Evolutionary conservation across 768 basidiomycete genomes (phyloP).

Genomic region (Gloeopeniophorella convolvens): DNA sequence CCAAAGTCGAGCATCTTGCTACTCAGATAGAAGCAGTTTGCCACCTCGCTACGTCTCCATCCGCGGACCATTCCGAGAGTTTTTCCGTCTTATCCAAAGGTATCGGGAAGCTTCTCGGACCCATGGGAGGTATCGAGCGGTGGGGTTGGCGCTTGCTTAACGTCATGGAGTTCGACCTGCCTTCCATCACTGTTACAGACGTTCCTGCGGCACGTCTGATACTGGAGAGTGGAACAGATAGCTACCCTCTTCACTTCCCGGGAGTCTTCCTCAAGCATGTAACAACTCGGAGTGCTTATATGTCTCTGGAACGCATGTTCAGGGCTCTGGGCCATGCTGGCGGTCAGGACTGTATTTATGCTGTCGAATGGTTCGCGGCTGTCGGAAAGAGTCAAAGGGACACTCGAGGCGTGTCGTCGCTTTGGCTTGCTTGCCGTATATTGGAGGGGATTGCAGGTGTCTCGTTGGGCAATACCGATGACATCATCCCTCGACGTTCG

Average conservation of each 20-base stretch:
- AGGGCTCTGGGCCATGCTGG: conserved; percentile 61
- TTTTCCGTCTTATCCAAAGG: conserved; percentile 42
- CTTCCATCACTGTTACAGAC: conserved; percentile 40
- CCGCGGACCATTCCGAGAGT: conserved; percentile 16
- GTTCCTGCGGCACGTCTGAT: conserved; percentile 47
- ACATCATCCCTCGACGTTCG: conserved; percentile 24
- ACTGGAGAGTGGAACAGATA: conserved; percentile 44
- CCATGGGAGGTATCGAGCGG: conserved; percentile 77
- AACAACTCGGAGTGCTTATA: conserved; percentile 42
- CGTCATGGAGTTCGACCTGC: conserved; percentile 68
- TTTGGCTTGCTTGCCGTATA: conserved; percentile 79
- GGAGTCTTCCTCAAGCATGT: conserved; percentile 51
- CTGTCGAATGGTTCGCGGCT: conserved; percentile 78
- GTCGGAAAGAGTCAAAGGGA: conserved; percentile 41
- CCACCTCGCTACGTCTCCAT: conserved; percentile 32
- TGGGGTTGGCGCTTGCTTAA: conserved; percentile 88
- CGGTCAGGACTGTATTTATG: conserved; percentile 61
- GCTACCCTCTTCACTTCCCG: conserved; percentile 45
- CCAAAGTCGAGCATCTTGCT: conserved; percentile 64
- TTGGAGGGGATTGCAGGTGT: conserved; percentile 63
- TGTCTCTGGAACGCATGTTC: conserved; percentile 65
- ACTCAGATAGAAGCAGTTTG: conserved; percentile 68
- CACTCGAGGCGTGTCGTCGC: conserved; percentile 52
- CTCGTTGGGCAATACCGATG: conserved; percentile 33
- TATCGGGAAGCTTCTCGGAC: conserved; percentile 65